phyloP scores from a whole-genome alignment of 441 rosid genomes.

The Adansonia madagascariensis region DNA sequence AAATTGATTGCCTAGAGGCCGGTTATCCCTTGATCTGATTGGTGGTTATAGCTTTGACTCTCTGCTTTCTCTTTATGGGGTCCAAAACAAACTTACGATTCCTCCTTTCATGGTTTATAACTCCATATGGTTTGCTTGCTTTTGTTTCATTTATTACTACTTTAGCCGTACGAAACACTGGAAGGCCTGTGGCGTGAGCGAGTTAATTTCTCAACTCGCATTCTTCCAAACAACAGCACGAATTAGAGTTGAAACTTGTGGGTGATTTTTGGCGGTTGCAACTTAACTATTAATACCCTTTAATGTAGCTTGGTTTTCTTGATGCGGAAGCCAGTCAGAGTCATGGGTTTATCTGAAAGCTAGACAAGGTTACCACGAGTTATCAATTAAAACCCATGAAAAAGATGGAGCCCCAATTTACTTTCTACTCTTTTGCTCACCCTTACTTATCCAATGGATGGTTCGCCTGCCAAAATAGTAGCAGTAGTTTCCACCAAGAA shows the following conservation, averaged over 20 bases:
- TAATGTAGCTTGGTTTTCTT: neutral
- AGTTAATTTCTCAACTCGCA: neutral
- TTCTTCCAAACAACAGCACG: neutral
- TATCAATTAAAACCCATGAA: conserved; percentile 15
- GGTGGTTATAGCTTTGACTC: neutral
- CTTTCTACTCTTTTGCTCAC: neutral
- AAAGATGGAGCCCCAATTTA: neutral
- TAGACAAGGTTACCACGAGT: neutral
- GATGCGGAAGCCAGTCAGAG: neutral
- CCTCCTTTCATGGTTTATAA: conserved; percentile 14
- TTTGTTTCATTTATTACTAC: neutral
- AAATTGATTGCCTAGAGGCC: neutral
- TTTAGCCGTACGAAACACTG: neutral
- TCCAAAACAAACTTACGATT: neutral
- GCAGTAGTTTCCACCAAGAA: neutral
- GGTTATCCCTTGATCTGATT: neutral
- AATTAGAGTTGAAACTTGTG: neutral
- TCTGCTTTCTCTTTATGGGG: conserved; percentile 1
- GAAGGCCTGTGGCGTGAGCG: neutral
- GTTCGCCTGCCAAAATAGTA: neutral
- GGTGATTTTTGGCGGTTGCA: neutral
- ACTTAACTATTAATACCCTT: neutral
- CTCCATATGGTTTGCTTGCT: conserved; percentile 1
- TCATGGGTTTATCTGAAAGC: neutral
- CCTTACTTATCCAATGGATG: neutral